phyloP scores from a whole-genome alignment of 495 filamentous ascomycete genomes.

The Penicillium macrosclerotiorum region DNA sequence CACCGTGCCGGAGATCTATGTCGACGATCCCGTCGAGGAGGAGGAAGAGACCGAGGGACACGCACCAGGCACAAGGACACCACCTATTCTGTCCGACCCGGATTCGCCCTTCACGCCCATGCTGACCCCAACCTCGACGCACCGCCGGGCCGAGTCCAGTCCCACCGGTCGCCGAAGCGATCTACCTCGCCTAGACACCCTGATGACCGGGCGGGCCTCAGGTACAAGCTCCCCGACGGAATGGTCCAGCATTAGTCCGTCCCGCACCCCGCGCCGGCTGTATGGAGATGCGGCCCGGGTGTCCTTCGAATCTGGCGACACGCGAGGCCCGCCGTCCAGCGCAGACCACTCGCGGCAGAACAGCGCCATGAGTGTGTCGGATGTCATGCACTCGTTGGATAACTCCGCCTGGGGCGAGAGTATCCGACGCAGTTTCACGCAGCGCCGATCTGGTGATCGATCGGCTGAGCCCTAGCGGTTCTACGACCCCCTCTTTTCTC shows the following conservation, averaged over 20 bases:
- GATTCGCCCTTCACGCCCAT: slow-evolving; percentile 24
- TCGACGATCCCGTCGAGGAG: slow-evolving; percentile 62
- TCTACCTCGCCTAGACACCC: slow-evolving; percentile 45
- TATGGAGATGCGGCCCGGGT: slow-evolving; percentile 25
- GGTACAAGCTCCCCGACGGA: slow-evolving; percentile 37
- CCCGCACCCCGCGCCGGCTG: slow-evolving; percentile 37
- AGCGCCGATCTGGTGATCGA: slow-evolving; percentile 52
- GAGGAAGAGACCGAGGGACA: slow-evolving; percentile 27
- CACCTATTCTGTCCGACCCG: slow-evolving; percentile 17
- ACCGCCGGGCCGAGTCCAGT: slow-evolving; percentile 25
- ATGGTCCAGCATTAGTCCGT: slow-evolving; percentile 46
- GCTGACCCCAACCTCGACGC: slow-evolving; percentile 39
- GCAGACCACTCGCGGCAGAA: slow-evolving; percentile 41
- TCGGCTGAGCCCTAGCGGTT: slow-evolving; percentile 15
- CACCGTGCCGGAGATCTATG: slow-evolving; percentile 84
- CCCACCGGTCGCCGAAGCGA: slow-evolving; percentile 18
- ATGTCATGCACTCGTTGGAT: slow-evolving; percentile 78
- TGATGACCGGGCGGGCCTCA: slow-evolving; percentile 27
- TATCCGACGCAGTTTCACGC: slow-evolving; percentile 83
- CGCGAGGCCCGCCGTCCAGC: slow-evolving; percentile 9
- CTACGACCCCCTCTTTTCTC: no score
- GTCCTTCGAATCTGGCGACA: slow-evolving; percentile 30
- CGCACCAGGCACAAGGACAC: slow-evolving; percentile 19
- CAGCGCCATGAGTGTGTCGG: slow-evolving; percentile 71
- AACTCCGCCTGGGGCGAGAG: slow-evolving; percentile 91